Evolutionary conservation across 73 alveolate genomes (phyloP), one percentile per base, ranked within the genome.

Genomic region (Uronychia binucleata): DNA sequence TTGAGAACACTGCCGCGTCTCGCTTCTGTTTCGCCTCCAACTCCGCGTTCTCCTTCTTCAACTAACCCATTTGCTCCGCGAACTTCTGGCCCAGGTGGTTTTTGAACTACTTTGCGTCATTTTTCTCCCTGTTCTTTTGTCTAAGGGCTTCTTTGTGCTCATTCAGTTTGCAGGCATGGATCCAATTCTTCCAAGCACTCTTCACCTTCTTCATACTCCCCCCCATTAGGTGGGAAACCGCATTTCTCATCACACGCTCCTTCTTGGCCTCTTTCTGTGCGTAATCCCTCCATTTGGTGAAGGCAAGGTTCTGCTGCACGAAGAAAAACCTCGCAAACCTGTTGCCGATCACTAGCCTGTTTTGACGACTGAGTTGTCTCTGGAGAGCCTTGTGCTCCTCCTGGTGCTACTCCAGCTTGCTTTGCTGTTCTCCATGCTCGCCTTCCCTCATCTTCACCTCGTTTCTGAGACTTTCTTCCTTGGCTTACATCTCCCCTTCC

Each of bases 261-360:
- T 34, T 34, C 1, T 75, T 79, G 77, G 58, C 59, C 28, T 80
- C 60, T 30, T 30, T 32, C 0, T 60, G 28, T 31, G 74, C 46
- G 30, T 1, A 79, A 1, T 80, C 83, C 83, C 74, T 87, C 93
- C 93, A 87, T 46, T 80, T 80, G 32, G 80, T 82, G 57, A 87
- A 87, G 27, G 85, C 93, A 57, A 80, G 33, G 0, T 80, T 67
- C 74, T 80, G 80, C 0, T 32, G 28, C 0, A 28, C 79, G 75
- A 59, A 87, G 80, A 31, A 81, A 82, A 80, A 80, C 28, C 89
- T 79, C 8, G 89, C 93, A 30, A 87, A 80, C 13, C 78, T 35
- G 77, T 87, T 87, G 29, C 85, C 79, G 0, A 87, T 33, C 77
- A 19, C 27, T 5, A 46, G 67, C 19, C 67, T 46, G 67, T 46